A percentile compares a stretch with the other conserved stretches of the same genome.
Evolutionary conservation across 1,284 basidiomycete genomes (phyloP).

Genomic region (Crepidotus sp.): DNA sequence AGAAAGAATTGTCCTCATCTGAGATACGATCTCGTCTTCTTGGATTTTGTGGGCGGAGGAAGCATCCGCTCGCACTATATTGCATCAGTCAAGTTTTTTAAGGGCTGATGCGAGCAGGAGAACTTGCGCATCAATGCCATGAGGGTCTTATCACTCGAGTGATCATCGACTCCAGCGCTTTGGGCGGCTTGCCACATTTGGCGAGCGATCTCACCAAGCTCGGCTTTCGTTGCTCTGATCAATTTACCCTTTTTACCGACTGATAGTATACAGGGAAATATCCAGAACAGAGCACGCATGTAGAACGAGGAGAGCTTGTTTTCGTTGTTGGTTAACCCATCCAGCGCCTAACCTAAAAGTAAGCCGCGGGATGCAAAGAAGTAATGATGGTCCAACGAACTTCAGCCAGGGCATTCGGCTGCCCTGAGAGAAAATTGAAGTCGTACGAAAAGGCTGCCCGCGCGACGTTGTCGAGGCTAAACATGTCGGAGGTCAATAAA

Average conservation of each 20-base stretch:
- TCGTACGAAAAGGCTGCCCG: conserved; percentile 50
- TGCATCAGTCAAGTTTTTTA: not conserved
- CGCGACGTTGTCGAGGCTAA: conserved; percentile 46
- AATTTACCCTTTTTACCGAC: conserved; percentile 50
- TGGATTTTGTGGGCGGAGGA: conserved; percentile 28
- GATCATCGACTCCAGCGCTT: conserved; percentile 28
- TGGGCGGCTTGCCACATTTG: conserved; percentile 46
- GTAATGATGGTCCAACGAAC: not conserved
- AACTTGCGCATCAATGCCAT: conserved; percentile 44
- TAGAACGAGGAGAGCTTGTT: conserved; percentile 50
- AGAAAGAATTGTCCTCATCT: conserved; percentile 52
- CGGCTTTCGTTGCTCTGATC: conserved; percentile 40
- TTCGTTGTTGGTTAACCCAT: conserved; percentile 49
- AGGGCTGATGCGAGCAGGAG: not conserved
- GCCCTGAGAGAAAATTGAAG: conserved; percentile 42
- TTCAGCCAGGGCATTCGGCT: conserved; percentile 36
- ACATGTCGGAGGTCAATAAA: not conserved
- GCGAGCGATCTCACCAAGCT: conserved; percentile 41
- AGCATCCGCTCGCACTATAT: conserved; percentile 35
- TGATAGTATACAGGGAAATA: conserved; percentile 43
- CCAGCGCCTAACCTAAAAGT: conserved; percentile 27
- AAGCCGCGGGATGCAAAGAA: not conserved
- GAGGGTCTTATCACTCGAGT: conserved; percentile 31
- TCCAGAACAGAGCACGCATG: conserved; percentile 53
- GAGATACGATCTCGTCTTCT: conserved; percentile 44